Base-by-base conservation (phyloP, 2,329 filamentous ascomycete genomes). In the Lasiodiplodia hormozganensis region DNA sequence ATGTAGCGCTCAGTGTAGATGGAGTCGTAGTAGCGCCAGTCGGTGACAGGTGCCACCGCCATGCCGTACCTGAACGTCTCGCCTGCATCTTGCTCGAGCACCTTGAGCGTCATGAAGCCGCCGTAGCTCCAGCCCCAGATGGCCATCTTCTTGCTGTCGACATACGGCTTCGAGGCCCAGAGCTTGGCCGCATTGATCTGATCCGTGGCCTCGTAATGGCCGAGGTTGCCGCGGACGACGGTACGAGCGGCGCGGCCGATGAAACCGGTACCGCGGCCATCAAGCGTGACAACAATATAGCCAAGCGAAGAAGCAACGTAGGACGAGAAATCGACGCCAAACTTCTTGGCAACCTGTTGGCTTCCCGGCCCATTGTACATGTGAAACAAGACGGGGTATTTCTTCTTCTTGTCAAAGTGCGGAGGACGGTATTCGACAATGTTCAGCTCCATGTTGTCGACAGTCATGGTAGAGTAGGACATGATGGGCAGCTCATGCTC, bases 61-160 rank as follows among this genome's bases (percentile, higher is more conserved):
- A 99, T 97, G 73, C 96, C 96, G 78, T 99, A 99, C 71, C 90
- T 90, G 83, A 97, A 99, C 0, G 94, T 98, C 76, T 88, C 79
- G 5, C 96, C 96, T 10, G 89, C 95, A 77, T 99, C 96, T 70
- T 89, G 87, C 83, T 99, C 96, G 14, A 99, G 89, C 1, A 93
- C 96, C 84, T 99, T 99, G 75, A 99, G 86, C 6, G 96, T 93
- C 84, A 92, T 92, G 84, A 97, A 99, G 12, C 96, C 96, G 69
- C 96, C 96, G 76, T 96, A 99, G 71, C 93, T 97, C 96, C 96
- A 99, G 58, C 96, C 96, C 96, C 96, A 99, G 76, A 99, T 97
- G 23, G 94, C 94, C 73, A 99, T 88, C 67, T 92, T 89, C 7
- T 88, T 85, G 31, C 87, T 84, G 77, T 99, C 96, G 16, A 97